Evolutionary conservation across 192 early-diverging fungal genomes (phyloP).

Genomic region (Rhizophagus prolifer): DNA sequence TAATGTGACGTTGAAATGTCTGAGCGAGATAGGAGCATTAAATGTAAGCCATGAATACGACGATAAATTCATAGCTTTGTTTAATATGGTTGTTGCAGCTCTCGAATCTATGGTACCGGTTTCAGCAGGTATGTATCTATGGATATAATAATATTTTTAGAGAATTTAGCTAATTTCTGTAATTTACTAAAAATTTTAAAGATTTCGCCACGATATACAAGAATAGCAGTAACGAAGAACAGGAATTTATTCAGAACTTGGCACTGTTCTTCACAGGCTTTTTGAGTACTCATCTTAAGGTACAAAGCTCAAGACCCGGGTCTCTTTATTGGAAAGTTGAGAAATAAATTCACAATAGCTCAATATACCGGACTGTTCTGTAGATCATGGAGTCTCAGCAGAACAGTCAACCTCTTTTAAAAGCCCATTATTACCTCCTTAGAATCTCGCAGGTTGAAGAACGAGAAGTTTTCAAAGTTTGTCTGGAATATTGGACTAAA

Average conservation of each 20-base stretch:
- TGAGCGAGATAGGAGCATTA: slow-evolving; percentile 95
- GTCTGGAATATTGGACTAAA: slow-evolving; percentile 96
- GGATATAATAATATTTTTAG: neutral
- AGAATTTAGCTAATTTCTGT: neutral
- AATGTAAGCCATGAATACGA: slow-evolving; percentile 78
- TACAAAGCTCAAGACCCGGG: slow-evolving; percentile 35
- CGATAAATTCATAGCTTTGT: slow-evolving; percentile 85
- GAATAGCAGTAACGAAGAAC: slow-evolving; percentile 81
- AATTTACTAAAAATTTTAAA: slow-evolving; percentile 28
- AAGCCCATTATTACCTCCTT: slow-evolving; percentile 89
- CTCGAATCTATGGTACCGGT: slow-evolving; percentile 71
- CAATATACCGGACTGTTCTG: slow-evolving; percentile 14
- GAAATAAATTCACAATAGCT: slow-evolving; percentile 1
- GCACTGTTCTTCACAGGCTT: slow-evolving; percentile 90
- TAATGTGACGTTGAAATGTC: slow-evolving; percentile 92
- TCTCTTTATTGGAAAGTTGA: slow-evolving; percentile 17
- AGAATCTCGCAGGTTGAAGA: slow-evolving; percentile 90
- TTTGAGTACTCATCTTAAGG: slow-evolving; percentile 80
- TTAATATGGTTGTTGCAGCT: slow-evolving; percentile 74
- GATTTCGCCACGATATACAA: slow-evolving; percentile 85
- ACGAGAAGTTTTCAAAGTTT: slow-evolving; percentile 97
- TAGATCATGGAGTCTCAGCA: slow-evolving; percentile 59
- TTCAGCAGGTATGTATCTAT: slow-evolving; percentile 53
- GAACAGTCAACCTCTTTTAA: slow-evolving; percentile 56
- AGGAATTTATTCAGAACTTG: slow-evolving; percentile 96